Evolutionary conservation across 2,329 filamentous ascomycete genomes (phyloP), one percentile per base, ranked within the genome.

Genomic region (Fusarium illudens): DNA sequence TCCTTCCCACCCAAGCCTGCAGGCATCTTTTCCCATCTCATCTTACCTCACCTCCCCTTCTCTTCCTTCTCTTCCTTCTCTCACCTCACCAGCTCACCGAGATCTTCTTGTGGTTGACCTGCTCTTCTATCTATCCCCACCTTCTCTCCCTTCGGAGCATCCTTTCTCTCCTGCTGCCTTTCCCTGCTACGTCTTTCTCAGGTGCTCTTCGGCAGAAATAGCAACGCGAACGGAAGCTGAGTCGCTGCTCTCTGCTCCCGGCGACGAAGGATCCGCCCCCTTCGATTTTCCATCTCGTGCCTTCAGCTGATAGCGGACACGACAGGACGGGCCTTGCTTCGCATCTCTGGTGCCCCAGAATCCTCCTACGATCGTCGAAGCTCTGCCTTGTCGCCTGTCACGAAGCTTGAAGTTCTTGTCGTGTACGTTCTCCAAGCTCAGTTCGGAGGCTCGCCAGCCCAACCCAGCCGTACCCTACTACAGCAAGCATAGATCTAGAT

Each of bases 11-110:
- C 22, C 32, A 25, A 36, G 15, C n/a, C 19, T 19, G 19, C 17
- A 51, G 50, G 46, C 42, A 49, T 53, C 11, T 36, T 46, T 60
- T 32, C 39, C 11, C 49, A 19, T 20, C 54, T 19, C 55, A 64
- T 32, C 25, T 19, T n/a, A 11, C 6, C 53, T 30, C 44, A 19
- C 34, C 32, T 46, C 27, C 37, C 27, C 34, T 25, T 20, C 39
- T 34, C 22, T 46, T 20, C 29, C 27, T 48, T 51, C 36, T 42
- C 54, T 27, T 56, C 39, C n/a, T 22, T 50, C 22, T 27, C 39
- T 46, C 39, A 46, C 27, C 20, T 67, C 36, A 56, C 6, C 44
- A 34, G 39, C 53, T 19, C 39, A 29, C 25, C 34, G 50, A 44
- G 37, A 48, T 33, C 13, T 37, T 39, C n/a, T 12, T 36, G 48